Evolutionary conservation across 371 early-diverging fungal genomes (phyloP), one percentile per base, ranked within the genome.

Genomic region (Saksenaea vasiformis): DNA sequence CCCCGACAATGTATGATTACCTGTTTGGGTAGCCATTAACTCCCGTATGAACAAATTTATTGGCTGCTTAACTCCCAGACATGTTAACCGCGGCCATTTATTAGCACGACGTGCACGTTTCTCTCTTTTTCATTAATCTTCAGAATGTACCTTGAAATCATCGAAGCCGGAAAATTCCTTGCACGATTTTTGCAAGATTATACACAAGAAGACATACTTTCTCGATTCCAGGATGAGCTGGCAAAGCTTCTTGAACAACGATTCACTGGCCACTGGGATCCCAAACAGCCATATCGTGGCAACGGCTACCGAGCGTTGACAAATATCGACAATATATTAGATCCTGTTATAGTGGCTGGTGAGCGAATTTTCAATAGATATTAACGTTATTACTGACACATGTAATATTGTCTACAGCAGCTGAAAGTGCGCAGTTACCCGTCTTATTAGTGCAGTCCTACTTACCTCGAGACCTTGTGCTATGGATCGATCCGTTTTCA

Each of bases 401-500:
- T 54, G 17, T 38, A n/a, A n/a, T n/a, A n/a, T 3, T 47, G 7
- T 34, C 61, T 34, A 17, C 59, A 81, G 79, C 77, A 47, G 70
- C 73, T 27, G 17, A 62, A 37, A 66, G 70, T 17, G 71, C 72
- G 7, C 39, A 61, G 47, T 65, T 81, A 44, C 38, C 72, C 13
- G 64, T 73, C 2, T 55, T 44, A 13, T 24, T 54, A 3, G 70
- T 78, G 31, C 68, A 70, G 41, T 55, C 71, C 24, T 69, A 77
- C 59, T 66, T 92, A 55, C 94, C 94, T 37, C 86, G 84, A 53
- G 94, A 92, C 70, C 74, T 92, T 24, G 89, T 91, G 14, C 69
- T 93, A 9, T 93, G 94, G 94, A 86, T 90, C 63, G 94, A 93
- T 72, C 94, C 94, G n/a, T 85, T 83, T 58, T 78, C 70, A 39